phyloP scores from a whole-genome alignment of 805 yeast species.

The Clavispora fructus region DNA sequence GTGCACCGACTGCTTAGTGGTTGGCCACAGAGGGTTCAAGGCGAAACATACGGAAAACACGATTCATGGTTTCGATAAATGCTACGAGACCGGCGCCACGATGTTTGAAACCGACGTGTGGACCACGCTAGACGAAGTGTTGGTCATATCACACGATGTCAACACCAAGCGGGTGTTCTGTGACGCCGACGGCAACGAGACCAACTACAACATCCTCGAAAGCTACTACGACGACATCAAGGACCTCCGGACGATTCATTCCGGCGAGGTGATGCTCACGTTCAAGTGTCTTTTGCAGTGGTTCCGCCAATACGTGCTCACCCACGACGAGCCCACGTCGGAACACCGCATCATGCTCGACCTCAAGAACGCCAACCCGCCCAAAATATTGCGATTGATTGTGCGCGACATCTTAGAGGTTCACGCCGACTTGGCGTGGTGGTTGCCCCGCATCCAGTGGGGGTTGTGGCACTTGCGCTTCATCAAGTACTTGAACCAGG shows the following conservation, averaged over 20 bases:
- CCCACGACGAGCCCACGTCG: conserved; percentile 5
- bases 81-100: conserved; percentile 35
- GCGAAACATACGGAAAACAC: conserved; percentile 38
- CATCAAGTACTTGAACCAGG: conserved; percentile 36
- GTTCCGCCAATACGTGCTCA: conserved; percentile 22
- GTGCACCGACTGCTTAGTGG: conserved; percentile 16
- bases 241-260: conserved; percentile 21
- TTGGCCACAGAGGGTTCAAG: conserved; percentile 42
- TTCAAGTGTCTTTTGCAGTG: conserved; percentile 29
- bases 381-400: conserved; percentile 24
- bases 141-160: conserved; percentile 37
- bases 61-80: conserved; percentile 29
- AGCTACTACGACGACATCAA: conserved; percentile 24
- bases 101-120: conserved; percentile 40
- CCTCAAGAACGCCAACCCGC: conserved; percentile 35
- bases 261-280: conserved; percentile 29
- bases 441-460: conserved; percentile 34
- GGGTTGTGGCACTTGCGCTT: conserved; percentile 39
- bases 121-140: conserved; percentile 31
- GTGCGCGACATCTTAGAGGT: conserved; percentile 26
- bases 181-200: conserved; percentile 28
- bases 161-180: conserved; percentile 34
- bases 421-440: conserved; percentile 28
- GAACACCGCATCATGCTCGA: conserved; percentile 32
- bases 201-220: conserved; percentile 30